Base-by-base conservation (phyloP, 352 stramenopile species). In the Pythium plurisporium region DNA sequence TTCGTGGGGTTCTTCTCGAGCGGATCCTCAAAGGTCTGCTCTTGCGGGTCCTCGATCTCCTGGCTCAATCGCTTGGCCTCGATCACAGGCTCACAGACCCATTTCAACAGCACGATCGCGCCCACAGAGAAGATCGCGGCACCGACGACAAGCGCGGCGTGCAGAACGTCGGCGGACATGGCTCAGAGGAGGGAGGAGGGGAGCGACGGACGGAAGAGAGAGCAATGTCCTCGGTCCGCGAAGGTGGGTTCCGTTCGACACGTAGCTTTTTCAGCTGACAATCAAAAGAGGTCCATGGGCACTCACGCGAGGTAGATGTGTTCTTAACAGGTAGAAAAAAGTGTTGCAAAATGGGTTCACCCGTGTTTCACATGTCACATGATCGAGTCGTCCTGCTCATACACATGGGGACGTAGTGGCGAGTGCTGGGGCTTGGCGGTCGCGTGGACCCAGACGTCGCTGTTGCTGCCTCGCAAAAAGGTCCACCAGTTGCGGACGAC, bases 371-470 rank as follows among this genome's bases (percentile, higher is more conserved):
- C 36, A 44, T 56, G 37, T 65, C 44, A 65, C 58, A 65, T 65
- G 9, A 65, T 54, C 20, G 49, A 54, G 26, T 60, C 58, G 34
- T 55, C 56, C 1, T 29, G 23, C 0, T 12, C 5, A 50, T 51
- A 19, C 4, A 34, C 22, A 9, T 12, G 10, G 7, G 37, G 30
- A 38, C 26, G 36, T 17, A 55, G 15, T 12, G 46, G 53, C 5
- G 49, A 59, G 25, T 61, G 59, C 17, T 52, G 51, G 5, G 58
- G 53, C 38, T 56, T 64, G 25, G 52, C 40, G 10, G 50, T 55
- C 3, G 52, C 23, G 46, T 89, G 70, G 8, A 91, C 76, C 82
- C 82, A 92, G 41, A 70, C 70, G 62, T 88, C 86, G 51, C 64
- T 30, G 49, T 89, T 73, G 0, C 73, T 62, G 19, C 69, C 64